A percentile compares a stretch with the other conserved stretches of the same genome.
These are phyloP conservation scores for Metschnikowia matae DNA, from an alignment of 805 yeast genomes.

Conservation along the genomic window DNA sequence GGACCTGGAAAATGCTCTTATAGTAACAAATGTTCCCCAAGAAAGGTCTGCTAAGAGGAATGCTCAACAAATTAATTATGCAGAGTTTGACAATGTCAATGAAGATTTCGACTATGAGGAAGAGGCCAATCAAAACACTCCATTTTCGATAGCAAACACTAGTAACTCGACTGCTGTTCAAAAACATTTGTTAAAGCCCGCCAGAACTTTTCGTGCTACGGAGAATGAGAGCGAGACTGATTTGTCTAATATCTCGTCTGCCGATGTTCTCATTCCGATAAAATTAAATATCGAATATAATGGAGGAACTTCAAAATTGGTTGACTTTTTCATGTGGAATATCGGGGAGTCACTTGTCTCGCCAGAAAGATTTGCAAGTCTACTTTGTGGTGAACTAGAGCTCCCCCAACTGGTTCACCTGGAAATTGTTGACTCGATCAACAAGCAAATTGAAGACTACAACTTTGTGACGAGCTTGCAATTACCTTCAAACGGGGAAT, in stretches of 20 bases:
- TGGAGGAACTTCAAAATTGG: slow-evolving; percentile 43
- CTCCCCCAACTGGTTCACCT: slow-evolving; percentile 62
- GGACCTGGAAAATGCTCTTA: slow-evolving; percentile 68
- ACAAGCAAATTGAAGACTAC: slow-evolving; percentile 76
- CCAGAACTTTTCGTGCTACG: slow-evolving; percentile 10
- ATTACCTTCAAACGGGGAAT: slow-evolving; percentile 53
- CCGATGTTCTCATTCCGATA: slow-evolving; percentile 58
- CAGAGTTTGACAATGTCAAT: slow-evolving; percentile 69
- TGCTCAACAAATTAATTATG: slow-evolving; percentile 71
- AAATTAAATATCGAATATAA: slow-evolving; percentile 59
- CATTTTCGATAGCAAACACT: slow-evolving; percentile 17
- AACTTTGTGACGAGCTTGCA: slow-evolving; percentile 58
- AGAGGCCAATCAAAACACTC: slow-evolving; percentile 11
- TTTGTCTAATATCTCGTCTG: not conserved
- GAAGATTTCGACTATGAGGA: slow-evolving; percentile 40
- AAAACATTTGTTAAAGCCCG: slow-evolving; percentile 24
- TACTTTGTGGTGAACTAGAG: slow-evolving; percentile 80
- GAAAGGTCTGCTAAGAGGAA: slow-evolving; percentile 73
- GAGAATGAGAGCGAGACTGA: slow-evolving; percentile 3
- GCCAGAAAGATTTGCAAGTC: slow-evolving; percentile 70
- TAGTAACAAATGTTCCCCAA: slow-evolving; percentile 63
- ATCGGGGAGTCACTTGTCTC: slow-evolving; percentile 58
- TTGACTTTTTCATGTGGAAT: slow-evolving; percentile 75
- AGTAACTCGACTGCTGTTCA: slow-evolving; percentile 36
- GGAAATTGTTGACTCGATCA: slow-evolving; percentile 65